Percentiles rank a stretch among this genome's conserved stretches.
These are phyloP conservation scores for Viridothelium virens DNA, from an alignment of 495 filamentous ascomycete species.

Conservation along the genomic window DNA sequence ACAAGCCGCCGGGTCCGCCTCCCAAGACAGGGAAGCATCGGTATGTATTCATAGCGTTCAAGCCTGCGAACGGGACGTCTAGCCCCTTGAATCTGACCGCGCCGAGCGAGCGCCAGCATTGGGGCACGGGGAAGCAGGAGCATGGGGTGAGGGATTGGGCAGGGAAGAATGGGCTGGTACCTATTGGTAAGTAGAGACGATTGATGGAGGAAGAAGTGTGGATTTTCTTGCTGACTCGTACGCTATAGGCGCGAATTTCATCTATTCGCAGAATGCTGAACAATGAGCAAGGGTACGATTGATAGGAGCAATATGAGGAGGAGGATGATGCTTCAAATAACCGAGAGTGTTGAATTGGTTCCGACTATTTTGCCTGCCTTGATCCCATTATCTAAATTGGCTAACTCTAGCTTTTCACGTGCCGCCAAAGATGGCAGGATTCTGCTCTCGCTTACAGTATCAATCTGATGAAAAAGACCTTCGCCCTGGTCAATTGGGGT, in stretches of 20 bases:
- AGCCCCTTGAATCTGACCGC: slow-evolving; percentile 40
- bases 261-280: slow-evolving; percentile 54
- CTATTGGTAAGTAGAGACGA: slow-evolving; percentile 48
- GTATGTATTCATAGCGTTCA: slow-evolving; percentile 57
- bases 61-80: slow-evolving; percentile 36
- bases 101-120: slow-evolving; percentile 52
- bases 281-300: slow-evolving; percentile 36
- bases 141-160: slow-evolving; percentile 58
- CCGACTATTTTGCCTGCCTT: too few relatives aligned
- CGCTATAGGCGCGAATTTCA: slow-evolving; percentile 52
- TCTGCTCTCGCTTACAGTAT: neutral
- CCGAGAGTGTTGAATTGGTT: too few relatives aligned
- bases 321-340: too few relatives aligned
- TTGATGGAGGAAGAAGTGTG: slow-evolving; percentile 15
- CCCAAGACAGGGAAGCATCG: slow-evolving; percentile 59
- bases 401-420: too few relatives aligned
- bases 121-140: slow-evolving; percentile 51
- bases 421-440: neutral
- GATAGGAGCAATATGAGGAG: too few relatives aligned
- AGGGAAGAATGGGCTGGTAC: slow-evolving; percentile 49
- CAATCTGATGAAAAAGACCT: too few relatives aligned
- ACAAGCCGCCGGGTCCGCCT: slow-evolving; percentile 56
- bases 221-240: slow-evolving; percentile 15
- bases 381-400: too few relatives aligned
- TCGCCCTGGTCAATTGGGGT: neutral